Conservation (phyloP, 768 basidiomycete genomes). For the Zangia roseola region DNA sequence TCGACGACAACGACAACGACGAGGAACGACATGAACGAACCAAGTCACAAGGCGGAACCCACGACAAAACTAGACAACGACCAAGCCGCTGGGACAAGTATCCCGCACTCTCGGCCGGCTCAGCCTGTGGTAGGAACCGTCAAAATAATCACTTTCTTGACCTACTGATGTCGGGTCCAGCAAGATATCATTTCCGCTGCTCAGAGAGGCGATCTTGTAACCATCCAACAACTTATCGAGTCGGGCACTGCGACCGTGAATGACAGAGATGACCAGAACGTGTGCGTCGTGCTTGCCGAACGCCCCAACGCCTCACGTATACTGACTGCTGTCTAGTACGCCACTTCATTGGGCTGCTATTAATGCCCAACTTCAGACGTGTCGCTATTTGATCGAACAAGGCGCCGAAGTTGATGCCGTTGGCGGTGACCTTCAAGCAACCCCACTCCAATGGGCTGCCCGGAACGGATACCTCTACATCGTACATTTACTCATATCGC, state of each 20-base stretch:
- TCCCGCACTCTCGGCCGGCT: conserved; percentile 21
- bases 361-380: conserved; percentile 89
- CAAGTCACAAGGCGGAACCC: conserved; percentile 26
- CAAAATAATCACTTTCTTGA: neutral
- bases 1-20: conserved; percentile 16
- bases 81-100: conserved; percentile 29
- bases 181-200: conserved; percentile 78
- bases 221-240: conserved; percentile 64
- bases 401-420: conserved; percentile 94
- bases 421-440: conserved; percentile 92
- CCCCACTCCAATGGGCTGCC: conserved; percentile 98
- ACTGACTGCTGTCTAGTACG: conserved; percentile 40
- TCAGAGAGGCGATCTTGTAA: conserved; percentile 77
- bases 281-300: conserved; percentile 34
- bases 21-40: conserved; percentile 32
- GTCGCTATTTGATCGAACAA: conserved; percentile 83
- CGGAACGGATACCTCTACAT: conserved; percentile 96
- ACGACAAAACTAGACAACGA: conserved; percentile 28
- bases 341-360: conserved; percentile 98
- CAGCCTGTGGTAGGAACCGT: conserved; percentile 22
- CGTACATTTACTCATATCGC: conserved; percentile 85
- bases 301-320: neutral
- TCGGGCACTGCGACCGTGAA: conserved; percentile 69
- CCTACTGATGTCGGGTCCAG: conserved; percentile 20
- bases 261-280: conserved; percentile 86